These are phyloP conservation scores for Plenodomus lindquistii DNA, from an alignment of 2,329 filamentous ascomycete species.

Conservation along the genomic window DNA sequence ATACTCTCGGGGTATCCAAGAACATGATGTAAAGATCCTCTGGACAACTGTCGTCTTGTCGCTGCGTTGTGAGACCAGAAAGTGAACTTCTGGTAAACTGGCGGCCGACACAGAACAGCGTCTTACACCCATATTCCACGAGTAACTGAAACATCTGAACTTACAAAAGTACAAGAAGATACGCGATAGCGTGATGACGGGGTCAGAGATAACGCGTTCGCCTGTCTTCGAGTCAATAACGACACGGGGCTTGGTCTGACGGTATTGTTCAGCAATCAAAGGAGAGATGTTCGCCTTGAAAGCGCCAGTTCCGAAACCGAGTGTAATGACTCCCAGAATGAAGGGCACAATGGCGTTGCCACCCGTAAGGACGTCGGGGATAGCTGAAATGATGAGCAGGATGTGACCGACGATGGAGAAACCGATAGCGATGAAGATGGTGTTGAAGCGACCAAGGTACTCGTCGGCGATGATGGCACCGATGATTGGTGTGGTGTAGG, in stretches of 20 bases:
- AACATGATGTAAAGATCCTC: no score
- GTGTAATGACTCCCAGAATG: slow-evolving; percentile 55
- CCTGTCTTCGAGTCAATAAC: slow-evolving; percentile 58
- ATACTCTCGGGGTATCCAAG: no score
- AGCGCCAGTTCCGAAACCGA: slow-evolving; percentile 53
- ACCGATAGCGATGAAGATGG: slow-evolving; percentile 57
- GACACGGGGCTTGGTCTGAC: slow-evolving; percentile 61
- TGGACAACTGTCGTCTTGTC: no score
- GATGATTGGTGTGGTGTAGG: slow-evolving; percentile 49
- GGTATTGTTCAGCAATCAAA: slow-evolving; percentile 72
- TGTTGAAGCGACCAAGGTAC: slow-evolving; percentile 65
- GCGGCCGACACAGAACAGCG: no score
- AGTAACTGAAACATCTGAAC: slow-evolving; percentile 24
- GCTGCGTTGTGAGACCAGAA: no score
- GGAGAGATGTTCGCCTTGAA: slow-evolving; percentile 60
- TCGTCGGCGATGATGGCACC: slow-evolving; percentile 62
- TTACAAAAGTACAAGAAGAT: slow-evolving; percentile 53
- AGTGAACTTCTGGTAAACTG: no score
- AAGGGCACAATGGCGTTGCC: slow-evolving; percentile 55
- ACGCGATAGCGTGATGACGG: slow-evolving; percentile 67
- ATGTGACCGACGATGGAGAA: slow-evolving; percentile 58
- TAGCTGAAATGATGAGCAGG: slow-evolving; percentile 58
- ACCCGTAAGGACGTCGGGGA: slow-evolving; percentile 52
- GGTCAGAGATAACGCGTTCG: slow-evolving; percentile 72
- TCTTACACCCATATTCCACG: no score